Evolutionary conservation across 2,329 filamentous ascomycete genomes (phyloP).

Genomic region (Xylaria polymorpha): DNA sequence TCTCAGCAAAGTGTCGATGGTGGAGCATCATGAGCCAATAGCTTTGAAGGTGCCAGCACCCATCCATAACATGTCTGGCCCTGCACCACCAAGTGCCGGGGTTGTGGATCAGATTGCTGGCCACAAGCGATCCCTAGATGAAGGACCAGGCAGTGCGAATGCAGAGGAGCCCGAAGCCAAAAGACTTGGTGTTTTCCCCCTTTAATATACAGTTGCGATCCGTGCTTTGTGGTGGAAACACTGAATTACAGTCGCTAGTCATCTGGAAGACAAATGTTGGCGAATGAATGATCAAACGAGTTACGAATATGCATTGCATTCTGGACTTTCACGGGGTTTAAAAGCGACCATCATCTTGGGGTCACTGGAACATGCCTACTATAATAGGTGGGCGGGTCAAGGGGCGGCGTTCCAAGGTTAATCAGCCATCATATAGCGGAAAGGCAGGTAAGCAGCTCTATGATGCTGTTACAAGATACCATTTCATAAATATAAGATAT

Average conservation of each 20-base stretch:
- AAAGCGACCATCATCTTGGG: constrained; percentile 13
- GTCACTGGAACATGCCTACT: constrained; percentile 19
- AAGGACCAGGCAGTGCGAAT: constrained; percentile 40
- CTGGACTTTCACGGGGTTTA: constrained; percentile 19
- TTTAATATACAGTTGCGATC: constrained; percentile 19
- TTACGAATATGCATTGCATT: constrained; percentile 37
- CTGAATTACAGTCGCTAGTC: background rate
- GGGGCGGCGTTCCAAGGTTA: constrained; percentile 36
- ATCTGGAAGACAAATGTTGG: constrained; percentile 2
- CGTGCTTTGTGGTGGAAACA: constrained; percentile 6
- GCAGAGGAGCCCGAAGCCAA: constrained; percentile 48
- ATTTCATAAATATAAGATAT: constrained; percentile 28
- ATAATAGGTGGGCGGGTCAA: constrained; percentile 21
- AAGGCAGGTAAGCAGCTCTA: constrained; percentile 17
- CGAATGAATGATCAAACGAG: constrained; percentile 33
- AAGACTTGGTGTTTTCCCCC: constrained; percentile 41
- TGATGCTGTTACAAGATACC: constrained; percentile 30
- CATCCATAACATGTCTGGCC: constrained; percentile 45
- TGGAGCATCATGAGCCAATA: constrained; percentile 18
- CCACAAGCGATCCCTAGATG: constrained; percentile 44
- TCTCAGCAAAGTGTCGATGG: background rate
- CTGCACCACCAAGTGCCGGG: constrained; percentile 48
- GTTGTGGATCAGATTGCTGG: constrained; percentile 47
- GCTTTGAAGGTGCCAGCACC: constrained; percentile 36
- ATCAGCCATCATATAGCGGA: constrained; percentile 13